These are phyloP conservation scores for Diaporthe eres DNA, from an alignment of 2,329 filamentous ascomycete genomes.

Conservation along the genomic window DNA sequence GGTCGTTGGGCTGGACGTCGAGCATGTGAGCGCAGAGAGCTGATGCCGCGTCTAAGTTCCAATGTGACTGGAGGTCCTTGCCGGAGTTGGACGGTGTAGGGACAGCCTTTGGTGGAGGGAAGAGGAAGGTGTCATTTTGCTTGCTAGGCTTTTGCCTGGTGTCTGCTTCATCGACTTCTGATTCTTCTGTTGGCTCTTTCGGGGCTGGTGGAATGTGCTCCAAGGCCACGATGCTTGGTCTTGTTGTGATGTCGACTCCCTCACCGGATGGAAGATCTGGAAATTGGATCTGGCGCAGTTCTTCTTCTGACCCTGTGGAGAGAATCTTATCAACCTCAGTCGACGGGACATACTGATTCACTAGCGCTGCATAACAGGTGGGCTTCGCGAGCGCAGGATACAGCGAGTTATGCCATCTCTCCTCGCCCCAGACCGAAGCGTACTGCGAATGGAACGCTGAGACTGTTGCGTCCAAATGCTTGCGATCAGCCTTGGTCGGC, in stretches of 20 bases:
- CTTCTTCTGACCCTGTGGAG: slow-evolving; percentile 40
- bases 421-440: slow-evolving; percentile 45
- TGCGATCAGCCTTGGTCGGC: slow-evolving; percentile 39
- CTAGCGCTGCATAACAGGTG: slow-evolving; percentile 49
- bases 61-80: slow-evolving; percentile 47
- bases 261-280: slow-evolving; percentile 28
- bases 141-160: slow-evolving; percentile 2
- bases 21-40: slow-evolving; percentile 51
- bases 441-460: slow-evolving; percentile 47
- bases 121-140: slow-evolving; percentile 42
- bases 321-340: slow-evolving; percentile 41
- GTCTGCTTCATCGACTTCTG: not conserved
- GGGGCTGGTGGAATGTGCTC: not conserved
- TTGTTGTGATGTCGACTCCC: not conserved
- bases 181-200: not conserved
- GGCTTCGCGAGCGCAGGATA: slow-evolving; percentile 46
- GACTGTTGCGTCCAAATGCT: slow-evolving; percentile 38
- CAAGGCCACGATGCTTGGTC: not conserved
- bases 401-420: slow-evolving; percentile 47
- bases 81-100: slow-evolving; percentile 24
- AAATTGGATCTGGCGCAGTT: slow-evolving; percentile 42
- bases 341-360: slow-evolving; percentile 45
- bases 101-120: slow-evolving; percentile 46
- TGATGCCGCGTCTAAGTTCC: slow-evolving; percentile 51
- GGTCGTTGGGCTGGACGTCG: slow-evolving; percentile 51